These are phyloP conservation scores for Kokia cookei DNA, from an alignment of 441 rosid species.

Conservation along the genomic window DNA sequence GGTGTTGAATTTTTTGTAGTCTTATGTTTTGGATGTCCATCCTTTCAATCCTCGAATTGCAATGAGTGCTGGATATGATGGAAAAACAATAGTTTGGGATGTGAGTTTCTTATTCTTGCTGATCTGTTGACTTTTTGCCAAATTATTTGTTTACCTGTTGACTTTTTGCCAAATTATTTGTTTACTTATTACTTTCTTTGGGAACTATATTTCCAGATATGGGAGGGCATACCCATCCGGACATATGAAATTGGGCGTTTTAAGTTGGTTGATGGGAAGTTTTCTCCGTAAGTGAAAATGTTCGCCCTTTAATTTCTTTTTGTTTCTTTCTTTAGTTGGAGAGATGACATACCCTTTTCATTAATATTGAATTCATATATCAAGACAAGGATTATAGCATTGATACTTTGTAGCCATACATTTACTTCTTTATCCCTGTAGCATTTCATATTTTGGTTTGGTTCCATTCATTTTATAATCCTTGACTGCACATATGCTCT, in stretches of 20 bases:
- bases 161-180: neutral
- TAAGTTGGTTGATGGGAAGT: slow-evolving; percentile 82
- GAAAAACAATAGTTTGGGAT: slow-evolving; percentile 83
- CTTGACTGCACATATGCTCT: neutral
- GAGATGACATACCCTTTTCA: neutral
- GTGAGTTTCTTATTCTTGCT: slow-evolving; percentile 42
- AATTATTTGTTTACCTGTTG: neutral
- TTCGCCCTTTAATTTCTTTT: neutral
- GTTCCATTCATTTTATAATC: neutral
- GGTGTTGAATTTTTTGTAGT: slow-evolving; percentile 37
- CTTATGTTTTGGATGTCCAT: slow-evolving; percentile 86
- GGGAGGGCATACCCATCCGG: slow-evolving; percentile 76
- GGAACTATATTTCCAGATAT: slow-evolving; percentile 46
- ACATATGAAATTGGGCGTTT: slow-evolving; percentile 61
- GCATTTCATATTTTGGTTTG: neutral
- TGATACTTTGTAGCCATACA: neutral
- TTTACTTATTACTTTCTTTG: slow-evolving; percentile 14
- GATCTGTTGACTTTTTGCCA: neutral
- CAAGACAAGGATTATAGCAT: neutral
- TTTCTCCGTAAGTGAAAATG: slow-evolving; percentile 70
- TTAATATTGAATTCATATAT: neutral
- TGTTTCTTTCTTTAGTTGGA: slow-evolving; percentile 4
- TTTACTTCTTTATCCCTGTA: neutral
- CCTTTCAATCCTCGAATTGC: slow-evolving; percentile 87
- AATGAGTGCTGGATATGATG: slow-evolving; percentile 91